Base-by-base conservation (phyloP, 805 yeast genomes). In the Wickerhamomyces sydowiorum region DNA sequence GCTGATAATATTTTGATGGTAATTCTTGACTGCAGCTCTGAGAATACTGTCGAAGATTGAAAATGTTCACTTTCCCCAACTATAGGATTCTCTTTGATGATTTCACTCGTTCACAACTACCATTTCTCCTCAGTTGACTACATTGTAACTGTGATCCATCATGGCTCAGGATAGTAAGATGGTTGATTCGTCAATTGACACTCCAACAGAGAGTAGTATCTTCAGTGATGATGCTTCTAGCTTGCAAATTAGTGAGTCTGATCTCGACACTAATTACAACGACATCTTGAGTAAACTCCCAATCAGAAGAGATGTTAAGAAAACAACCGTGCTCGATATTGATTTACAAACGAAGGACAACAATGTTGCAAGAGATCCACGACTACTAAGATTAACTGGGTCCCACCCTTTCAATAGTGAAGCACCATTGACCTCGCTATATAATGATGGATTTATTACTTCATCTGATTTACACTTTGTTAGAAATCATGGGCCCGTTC, bases 401-500 rank as follows among this genome's bases (percentile, higher is more conserved):
- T 45, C 60, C 4, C 66, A 63, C 41, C 66, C 67, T 5, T 60
- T 63, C 46, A 63, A 63, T 41, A 44, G 51, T 30, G 66, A 63
- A 46, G 52, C 66, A 8, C 65, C 65, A 4, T 45, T 60, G 7
- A 28, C 60, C 2, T 40, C 49, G 10, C 48, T 59, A 5, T 62
- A 53, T 40, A 45, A 53, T 9, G 47, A 53, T 23, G 66, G 66
- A 3, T 63, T 63, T 37, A 43, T 63, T 17, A 63, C 67, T 1
- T 62, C 66, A 4, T 49, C 60, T 3, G 37, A 50, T 7, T 38
- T 63, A 15, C 66, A 63, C 43, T 63, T 53, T 51, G 67, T 63
- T 27, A 54, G 67, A 44, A 63, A 60, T 41, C 67, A 63, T 42
- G 67, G 66, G 8, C 56, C 62, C 1, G 65, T 56, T 10, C 65